Conservation (phyloP, 345 rosid species). For the Rhodomyrtus tomentosa region DNA sequence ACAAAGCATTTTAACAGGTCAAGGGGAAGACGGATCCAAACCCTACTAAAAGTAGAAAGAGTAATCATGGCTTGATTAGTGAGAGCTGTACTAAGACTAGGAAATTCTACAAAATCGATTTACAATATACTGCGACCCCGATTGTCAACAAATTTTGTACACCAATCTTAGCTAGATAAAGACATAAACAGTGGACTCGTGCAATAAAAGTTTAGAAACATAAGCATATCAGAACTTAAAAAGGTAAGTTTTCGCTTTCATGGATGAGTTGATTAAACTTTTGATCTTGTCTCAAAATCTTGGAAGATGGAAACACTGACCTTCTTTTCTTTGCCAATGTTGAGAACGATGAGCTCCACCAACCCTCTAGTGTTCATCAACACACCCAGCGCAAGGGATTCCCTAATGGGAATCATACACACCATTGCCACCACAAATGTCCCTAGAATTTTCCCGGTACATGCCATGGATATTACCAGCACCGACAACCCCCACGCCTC, state of each 20-base stretch:
- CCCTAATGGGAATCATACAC: conserved; percentile 59
- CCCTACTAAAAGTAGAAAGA: background rate
- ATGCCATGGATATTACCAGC: conserved; percentile 59
- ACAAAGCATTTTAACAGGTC: background rate
- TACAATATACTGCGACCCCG: background rate
- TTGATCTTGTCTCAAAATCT: background rate
- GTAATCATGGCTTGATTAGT: background rate
- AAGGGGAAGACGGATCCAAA: background rate
- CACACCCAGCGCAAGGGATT: conserved; percentile 58
- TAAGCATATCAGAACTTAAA: background rate
- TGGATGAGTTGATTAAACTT: background rate
- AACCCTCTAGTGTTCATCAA: conserved; percentile 90
- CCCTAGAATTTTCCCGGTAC: conserved; percentile 69
- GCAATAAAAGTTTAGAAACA: background rate
- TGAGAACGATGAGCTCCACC: conserved; percentile 91
- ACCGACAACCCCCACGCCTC: conserved; percentile 58
- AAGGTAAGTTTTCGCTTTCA: background rate
- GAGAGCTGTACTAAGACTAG: background rate
- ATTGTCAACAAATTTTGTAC: background rate
- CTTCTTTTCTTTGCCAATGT: conserved; percentile 84
- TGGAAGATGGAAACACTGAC: conserved; percentile 9
- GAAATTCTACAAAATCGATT: background rate
- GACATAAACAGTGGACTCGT: background rate
- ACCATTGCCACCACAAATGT: conserved; percentile 63
- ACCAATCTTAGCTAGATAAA: background rate